These are phyloP conservation scores for Meredithiella fracta DNA, from an alignment of 2,329 filamentous ascomycete species.

Conservation along the genomic window DNA sequence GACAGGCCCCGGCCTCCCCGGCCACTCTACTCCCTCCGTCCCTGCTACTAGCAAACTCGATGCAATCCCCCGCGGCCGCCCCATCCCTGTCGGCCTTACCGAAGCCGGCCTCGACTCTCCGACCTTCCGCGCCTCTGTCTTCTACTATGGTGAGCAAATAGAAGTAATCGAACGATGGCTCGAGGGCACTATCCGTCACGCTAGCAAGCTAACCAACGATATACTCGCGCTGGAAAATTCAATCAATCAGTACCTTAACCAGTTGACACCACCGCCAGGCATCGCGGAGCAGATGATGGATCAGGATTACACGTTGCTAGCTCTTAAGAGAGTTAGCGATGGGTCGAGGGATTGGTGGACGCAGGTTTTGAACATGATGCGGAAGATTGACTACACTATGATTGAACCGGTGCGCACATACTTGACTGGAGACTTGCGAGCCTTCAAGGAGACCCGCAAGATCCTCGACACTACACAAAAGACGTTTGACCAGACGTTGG, in stretches of 20 bases:
- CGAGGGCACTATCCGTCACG: conserved; percentile 39
- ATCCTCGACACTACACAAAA: conserved; percentile 66
- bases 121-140: conserved; percentile 73
- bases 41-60: not conserved
- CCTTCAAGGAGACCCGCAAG: conserved; percentile 72
- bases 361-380: conserved; percentile 54
- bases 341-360: conserved; percentile 79
- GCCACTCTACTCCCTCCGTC: not conserved
- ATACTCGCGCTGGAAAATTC: conserved; percentile 62
- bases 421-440: conserved; percentile 59
- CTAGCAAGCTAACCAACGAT: conserved; percentile 40
- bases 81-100: conserved; percentile 66
- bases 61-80: conserved; percentile 21
- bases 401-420: conserved; percentile 72
- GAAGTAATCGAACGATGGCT: conserved; percentile 89
- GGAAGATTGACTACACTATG: conserved; percentile 58
- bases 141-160: conserved; percentile 82
- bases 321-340: conserved; percentile 70
- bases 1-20: not conserved
- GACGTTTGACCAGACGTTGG: conserved; percentile 63
- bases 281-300: conserved; percentile 76
- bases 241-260: conserved; percentile 59
- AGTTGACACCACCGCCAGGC: conserved; percentile 55
- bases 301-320: conserved; percentile 84
- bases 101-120: conserved; percentile 95